Evolutionary conservation across 495 filamentous ascomycete species (phyloP).

Genomic region (Podospora anserina): DNA sequence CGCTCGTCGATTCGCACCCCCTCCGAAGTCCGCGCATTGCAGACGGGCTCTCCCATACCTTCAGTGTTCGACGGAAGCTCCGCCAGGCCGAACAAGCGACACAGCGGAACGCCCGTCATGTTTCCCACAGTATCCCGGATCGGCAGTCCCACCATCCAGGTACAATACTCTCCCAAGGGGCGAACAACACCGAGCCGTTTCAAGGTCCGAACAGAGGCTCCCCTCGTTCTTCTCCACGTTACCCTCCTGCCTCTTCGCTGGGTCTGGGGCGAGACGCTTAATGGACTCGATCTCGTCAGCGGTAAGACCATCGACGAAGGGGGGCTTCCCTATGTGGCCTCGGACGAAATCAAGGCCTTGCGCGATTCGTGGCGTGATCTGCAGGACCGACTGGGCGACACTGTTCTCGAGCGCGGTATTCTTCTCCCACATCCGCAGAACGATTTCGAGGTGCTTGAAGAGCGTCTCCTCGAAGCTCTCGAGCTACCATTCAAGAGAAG

Average conservation of each 20-base stretch:
- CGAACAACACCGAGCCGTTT: slow-evolving; percentile 54
- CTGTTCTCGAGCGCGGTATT: slow-evolving; percentile 78
- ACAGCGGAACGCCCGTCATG: slow-evolving; percentile 20
- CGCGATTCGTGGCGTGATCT: slow-evolving; percentile 71
- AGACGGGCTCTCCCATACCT: slow-evolving; percentile 66
- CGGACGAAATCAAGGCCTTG: slow-evolving; percentile 55
- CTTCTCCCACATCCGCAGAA: slow-evolving; percentile 85
- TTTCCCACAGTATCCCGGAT: slow-evolving; percentile 44
- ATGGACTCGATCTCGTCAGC: slow-evolving; percentile 36
- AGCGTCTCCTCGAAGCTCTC: slow-evolving; percentile 81
- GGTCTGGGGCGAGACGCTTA: slow-evolving; percentile 58
- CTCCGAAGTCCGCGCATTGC: slow-evolving; percentile 72
- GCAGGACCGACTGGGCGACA: slow-evolving; percentile 70
- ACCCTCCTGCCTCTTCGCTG: slow-evolving; percentile 73
- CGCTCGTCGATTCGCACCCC: slow-evolving; percentile 56
- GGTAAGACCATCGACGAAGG: slow-evolving; percentile 24
- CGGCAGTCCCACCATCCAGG: slow-evolving; percentile 43
- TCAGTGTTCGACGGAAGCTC: slow-evolving; percentile 44
- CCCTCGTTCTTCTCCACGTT: slow-evolving; percentile 84
- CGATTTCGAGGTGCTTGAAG: slow-evolving; percentile 88
- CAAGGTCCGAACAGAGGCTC: slow-evolving; percentile 51
- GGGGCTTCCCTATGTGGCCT: slow-evolving; percentile 35
- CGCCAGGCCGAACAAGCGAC: slow-evolving; percentile 41
- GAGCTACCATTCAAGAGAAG: slow-evolving; percentile 63
- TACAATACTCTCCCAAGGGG: slow-evolving; percentile 56